These are phyloP conservation scores for Solanum chacoense DNA, from an alignment of 305 asterid genomes.

Conservation along the genomic window DNA sequence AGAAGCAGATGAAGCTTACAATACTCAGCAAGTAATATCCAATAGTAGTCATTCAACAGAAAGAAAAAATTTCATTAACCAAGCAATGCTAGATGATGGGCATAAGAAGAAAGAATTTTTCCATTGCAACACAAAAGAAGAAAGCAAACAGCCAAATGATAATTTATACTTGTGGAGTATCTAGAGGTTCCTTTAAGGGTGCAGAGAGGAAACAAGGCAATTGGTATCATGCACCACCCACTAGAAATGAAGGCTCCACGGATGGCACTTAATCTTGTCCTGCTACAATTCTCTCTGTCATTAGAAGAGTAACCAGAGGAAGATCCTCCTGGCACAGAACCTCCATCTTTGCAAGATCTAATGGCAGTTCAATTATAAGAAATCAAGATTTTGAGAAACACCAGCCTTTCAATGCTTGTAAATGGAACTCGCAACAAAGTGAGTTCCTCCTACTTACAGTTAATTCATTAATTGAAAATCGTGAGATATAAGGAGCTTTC, in stretches of 20 bases:
- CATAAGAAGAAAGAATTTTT: not conserved
- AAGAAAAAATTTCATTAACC: not conserved
- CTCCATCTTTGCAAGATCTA: not conserved
- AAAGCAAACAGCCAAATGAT: not conserved
- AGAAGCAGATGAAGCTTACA: not conserved
- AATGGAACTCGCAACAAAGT: not conserved
- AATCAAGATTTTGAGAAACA: not conserved
- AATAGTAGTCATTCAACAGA: not conserved
- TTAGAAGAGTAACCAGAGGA: not conserved
- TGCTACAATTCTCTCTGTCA: not conserved
- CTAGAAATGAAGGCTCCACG: not conserved
- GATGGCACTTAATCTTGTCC: not conserved
- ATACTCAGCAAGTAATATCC: not conserved
- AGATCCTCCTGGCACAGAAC: not conserved
- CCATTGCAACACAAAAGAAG: not conserved
- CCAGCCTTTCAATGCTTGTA: not conserved
- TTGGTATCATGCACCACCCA: constrained; percentile 3
- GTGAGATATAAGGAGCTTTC: not conserved
- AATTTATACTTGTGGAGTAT: not conserved
- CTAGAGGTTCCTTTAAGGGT: not conserved
- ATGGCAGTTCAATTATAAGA: not conserved
- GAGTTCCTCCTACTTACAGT: not conserved
- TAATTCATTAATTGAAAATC: not conserved
- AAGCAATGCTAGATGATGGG: not conserved
- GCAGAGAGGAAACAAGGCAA: not conserved